Conservation (phyloP, 495 filamentous ascomycete species). For the Copromyces sp. region DNA sequence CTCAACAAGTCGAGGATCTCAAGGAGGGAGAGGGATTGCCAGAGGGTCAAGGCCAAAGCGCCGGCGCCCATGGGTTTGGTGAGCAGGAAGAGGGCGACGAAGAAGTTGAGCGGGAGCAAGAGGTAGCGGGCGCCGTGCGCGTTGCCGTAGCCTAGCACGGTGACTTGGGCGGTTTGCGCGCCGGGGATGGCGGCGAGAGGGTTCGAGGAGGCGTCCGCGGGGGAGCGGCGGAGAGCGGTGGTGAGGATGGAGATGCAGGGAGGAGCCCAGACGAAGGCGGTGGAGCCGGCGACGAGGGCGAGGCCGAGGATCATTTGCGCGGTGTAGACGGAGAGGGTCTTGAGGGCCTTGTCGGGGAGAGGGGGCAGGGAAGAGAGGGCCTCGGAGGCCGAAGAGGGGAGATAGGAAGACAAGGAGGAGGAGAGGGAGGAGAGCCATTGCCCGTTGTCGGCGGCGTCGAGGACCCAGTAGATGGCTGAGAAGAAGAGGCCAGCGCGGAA, state of each 20-base stretch:
- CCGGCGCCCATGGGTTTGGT: slow-evolving; percentile 93
- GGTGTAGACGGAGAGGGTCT: slow-evolving; percentile 59
- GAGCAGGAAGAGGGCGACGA: slow-evolving; percentile 64
- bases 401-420: slow-evolving; percentile 67
- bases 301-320: slow-evolving; percentile 72
- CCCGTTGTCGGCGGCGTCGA: slow-evolving; percentile 85
- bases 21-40: slow-evolving; percentile 77
- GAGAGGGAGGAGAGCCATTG: slow-evolving; percentile 51
- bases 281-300: slow-evolving; percentile 53
- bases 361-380: slow-evolving; percentile 71
- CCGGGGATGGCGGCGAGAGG: background rate
- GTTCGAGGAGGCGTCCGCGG: background rate
- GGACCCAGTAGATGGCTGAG: slow-evolving; percentile 72
- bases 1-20: slow-evolving; percentile 79
- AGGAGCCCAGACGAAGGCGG: slow-evolving; percentile 64
- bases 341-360: slow-evolving; percentile 50
- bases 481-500: slow-evolving; percentile 69
- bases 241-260: slow-evolving; percentile 56
- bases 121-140: slow-evolving; percentile 85
- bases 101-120: slow-evolving; percentile 67
- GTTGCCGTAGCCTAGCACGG: slow-evolving; percentile 85
- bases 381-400: slow-evolving; percentile 81
- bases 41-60: slow-evolving; percentile 64
- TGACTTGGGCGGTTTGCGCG: slow-evolving; percentile 44
- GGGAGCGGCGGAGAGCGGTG: slow-evolving; percentile 21